These are phyloP conservation scores for Phytophthora ramorum DNA, from an alignment of 352 stramenopile genomes.

Conservation along the genomic window DNA sequence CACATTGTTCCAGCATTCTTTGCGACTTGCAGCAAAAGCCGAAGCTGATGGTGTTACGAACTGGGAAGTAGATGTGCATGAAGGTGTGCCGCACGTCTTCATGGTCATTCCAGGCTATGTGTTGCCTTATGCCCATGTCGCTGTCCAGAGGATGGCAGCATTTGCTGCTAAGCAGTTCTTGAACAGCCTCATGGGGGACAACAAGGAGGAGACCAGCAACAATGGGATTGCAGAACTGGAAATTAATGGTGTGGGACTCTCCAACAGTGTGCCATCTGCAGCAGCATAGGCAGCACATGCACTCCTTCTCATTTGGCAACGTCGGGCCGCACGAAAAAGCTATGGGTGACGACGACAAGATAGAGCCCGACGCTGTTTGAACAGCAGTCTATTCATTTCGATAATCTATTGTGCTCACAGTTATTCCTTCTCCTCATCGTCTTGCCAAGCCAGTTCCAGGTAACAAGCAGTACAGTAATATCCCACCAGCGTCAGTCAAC, in stretches of 20 bases:
- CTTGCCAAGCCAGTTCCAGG: too few relatives aligned
- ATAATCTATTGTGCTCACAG: too few relatives aligned
- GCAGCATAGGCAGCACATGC: neutral
- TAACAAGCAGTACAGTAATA: too few relatives aligned
- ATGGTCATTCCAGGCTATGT: conserved; percentile 36
- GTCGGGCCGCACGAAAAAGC: neutral
- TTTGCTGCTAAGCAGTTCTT: conserved; percentile 38
- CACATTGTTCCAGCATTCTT: conserved; percentile 38
- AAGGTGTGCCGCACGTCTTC: conserved; percentile 52
- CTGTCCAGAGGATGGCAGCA: conserved; percentile 31
- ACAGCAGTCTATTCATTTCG: too few relatives aligned
- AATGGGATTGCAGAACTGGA: neutral
- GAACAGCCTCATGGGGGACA: neutral
- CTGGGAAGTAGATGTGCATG: conserved; percentile 48
- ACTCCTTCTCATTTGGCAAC: neutral
- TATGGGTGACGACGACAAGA: too few relatives aligned
- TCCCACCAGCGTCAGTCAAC: neutral
- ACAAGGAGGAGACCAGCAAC: neutral
- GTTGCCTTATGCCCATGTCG: conserved; percentile 37
- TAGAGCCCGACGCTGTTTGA: too few relatives aligned
- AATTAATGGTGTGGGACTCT: neutral
- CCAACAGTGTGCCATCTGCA: conserved; percentile 1
- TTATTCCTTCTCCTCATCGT: too few relatives aligned
- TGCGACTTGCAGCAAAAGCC: conserved; percentile 33
- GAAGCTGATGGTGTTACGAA: conserved; percentile 32